Conservation (phyloP, 495 filamentous ascomycete genomes). For the Friedmanniomyces simplex region DNA sequence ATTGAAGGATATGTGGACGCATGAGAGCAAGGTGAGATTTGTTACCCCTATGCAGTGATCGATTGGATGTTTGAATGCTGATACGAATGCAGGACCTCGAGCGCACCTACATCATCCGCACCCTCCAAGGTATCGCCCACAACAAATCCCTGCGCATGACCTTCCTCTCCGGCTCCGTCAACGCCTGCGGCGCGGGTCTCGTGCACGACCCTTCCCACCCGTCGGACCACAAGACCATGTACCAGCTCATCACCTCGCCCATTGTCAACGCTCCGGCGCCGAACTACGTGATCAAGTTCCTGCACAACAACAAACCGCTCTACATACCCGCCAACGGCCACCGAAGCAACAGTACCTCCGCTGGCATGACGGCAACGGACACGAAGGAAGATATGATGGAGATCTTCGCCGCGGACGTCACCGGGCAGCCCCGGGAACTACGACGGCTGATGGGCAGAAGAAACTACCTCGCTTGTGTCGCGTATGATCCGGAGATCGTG, state of each 20-base stretch:
- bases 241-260: conserved; percentile 84
- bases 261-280: conserved; percentile 82
- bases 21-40: conserved; percentile 68
- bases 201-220: conserved; percentile 90
- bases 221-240: conserved; percentile 96
- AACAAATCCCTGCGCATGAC: conserved; percentile 94
- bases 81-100: conserved; percentile 61
- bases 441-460: conserved; percentile 84
- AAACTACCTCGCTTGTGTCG: conserved; percentile 91
- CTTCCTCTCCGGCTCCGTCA: conserved; percentile 83
- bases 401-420: conserved; percentile 86
- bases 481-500: conserved; percentile 77
- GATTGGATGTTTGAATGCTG: background rate
- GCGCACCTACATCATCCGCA: conserved; percentile 90
- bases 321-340: conserved; percentile 90
- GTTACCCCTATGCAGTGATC: background rate
- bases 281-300: conserved; percentile 77
- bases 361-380: conserved; percentile 43
- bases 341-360: conserved; percentile 46
- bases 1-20: conserved; percentile 92
- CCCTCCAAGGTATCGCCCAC: conserved; percentile 84
- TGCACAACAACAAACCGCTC: conserved; percentile 81
- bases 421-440: conserved; percentile 65
- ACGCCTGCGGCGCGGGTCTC: conserved; percentile 82
- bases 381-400: conserved; percentile 99